Conservation (phyloP, 768 basidiomycete genomes). For the Coprinellus micaceus region DNA sequence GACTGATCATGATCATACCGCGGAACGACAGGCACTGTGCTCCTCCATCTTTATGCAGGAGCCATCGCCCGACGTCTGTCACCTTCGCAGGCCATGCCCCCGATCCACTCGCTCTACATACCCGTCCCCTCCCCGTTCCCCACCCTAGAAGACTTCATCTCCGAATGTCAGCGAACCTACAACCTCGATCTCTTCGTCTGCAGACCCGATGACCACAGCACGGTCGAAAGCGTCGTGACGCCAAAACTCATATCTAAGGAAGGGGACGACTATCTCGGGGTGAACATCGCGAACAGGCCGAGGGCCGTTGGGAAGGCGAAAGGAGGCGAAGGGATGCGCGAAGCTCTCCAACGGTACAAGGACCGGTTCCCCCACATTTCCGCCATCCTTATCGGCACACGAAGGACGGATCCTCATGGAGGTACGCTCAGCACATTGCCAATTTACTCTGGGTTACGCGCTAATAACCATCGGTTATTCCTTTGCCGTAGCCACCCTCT, state of each 20-base stretch:
- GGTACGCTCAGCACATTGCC: slow-evolving; percentile 45
- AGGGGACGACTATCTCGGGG: slow-evolving; percentile 16
- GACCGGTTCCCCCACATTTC: slow-evolving; percentile 58
- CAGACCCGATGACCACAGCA: slow-evolving; percentile 31
- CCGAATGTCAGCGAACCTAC: slow-evolving; percentile 56
- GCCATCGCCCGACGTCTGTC: slow-evolving; percentile 50
- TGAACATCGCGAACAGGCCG: slow-evolving; percentile 15
- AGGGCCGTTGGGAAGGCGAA: slow-evolving; percentile 49
- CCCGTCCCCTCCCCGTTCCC: slow-evolving; percentile 87
- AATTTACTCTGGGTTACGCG: background rate
- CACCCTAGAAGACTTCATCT: slow-evolving; percentile 80
- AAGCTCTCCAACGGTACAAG: slow-evolving; percentile 74
- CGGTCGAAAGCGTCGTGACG: slow-evolving; percentile 45
- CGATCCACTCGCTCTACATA: slow-evolving; percentile 77
- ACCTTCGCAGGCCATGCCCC: slow-evolving; percentile 32
- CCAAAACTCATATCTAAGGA: slow-evolving; percentile 24
- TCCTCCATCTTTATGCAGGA: slow-evolving; percentile 83
- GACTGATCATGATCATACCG: background rate
- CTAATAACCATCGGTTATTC: background rate
- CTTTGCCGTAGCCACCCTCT: slow-evolving; percentile 53
- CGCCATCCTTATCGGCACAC: slow-evolving; percentile 86
- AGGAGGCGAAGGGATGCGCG: slow-evolving; percentile 72
- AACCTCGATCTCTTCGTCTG: slow-evolving; percentile 70
- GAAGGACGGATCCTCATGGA: slow-evolving; percentile 90
- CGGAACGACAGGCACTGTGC: slow-evolving; percentile 73